Conservation (phyloP, 2,329 filamentous ascomycete genomes). For the Hypoxylon sp. region DNA sequence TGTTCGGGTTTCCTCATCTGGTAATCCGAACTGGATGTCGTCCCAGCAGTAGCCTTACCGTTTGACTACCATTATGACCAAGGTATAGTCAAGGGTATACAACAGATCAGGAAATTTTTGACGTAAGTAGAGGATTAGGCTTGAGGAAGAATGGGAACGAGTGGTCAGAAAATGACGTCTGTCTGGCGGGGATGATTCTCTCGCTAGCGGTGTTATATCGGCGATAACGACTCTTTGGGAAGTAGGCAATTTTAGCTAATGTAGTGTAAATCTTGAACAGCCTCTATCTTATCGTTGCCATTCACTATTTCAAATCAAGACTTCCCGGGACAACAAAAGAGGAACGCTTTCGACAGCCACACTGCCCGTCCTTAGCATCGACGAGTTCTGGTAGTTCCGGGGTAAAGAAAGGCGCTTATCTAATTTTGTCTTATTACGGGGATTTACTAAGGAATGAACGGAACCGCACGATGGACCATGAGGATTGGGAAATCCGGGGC, state of each 20-base stretch:
- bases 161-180: constrained; percentile 41
- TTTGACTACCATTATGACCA: not conserved
- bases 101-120: constrained; percentile 32
- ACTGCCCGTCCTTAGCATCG: not conserved
- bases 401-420: not conserved
- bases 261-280: not conserved
- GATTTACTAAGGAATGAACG: constrained; percentile 9
- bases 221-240: constrained; percentile 25
- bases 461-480: constrained; percentile 2
- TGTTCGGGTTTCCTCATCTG: constrained; percentile 29
- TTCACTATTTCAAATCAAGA: constrained; percentile 4
- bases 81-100: constrained; percentile 26
- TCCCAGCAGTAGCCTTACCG: constrained; percentile 6
- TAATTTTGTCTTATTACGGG: not conserved
- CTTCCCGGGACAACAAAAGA: constrained; percentile 1
- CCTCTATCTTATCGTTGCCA: not conserved
- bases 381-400: not conserved
- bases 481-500: constrained; percentile 14
- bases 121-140: constrained; percentile 32
- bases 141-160: constrained; percentile 11
- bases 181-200: constrained; percentile 18
- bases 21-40: constrained; percentile 29
- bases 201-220: constrained; percentile 44
- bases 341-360: not conserved
- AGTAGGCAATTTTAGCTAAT: constrained; percentile 14